Conservation (phyloP, 371 early-diverging fungal species). For the Mortierella sp. region DNA sequence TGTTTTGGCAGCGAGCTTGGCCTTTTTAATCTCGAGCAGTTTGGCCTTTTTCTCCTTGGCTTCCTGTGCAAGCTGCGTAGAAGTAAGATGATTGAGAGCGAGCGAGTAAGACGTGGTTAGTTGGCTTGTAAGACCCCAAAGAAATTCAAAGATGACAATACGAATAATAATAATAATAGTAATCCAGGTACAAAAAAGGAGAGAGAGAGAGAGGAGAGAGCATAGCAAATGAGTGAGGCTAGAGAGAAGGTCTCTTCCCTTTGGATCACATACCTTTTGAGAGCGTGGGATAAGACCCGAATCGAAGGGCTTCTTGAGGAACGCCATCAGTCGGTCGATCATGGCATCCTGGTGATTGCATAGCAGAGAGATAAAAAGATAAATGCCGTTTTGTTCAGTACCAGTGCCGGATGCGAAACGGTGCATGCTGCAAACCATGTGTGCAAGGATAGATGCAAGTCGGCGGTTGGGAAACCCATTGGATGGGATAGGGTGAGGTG, state of each 20-base stretch:
- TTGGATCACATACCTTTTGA: constrained; percentile 24
- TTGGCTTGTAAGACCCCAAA: too few species aligned
- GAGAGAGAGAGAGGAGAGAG: neutral
- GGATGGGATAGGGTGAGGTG: too few species aligned
- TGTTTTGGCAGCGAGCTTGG: constrained; percentile 29
- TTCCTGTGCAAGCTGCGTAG: constrained; percentile 10
- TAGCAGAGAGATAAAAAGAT: too few species aligned
- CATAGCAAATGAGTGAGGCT: neutral
- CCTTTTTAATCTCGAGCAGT: constrained; percentile 33
- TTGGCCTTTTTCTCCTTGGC: constrained; percentile 41
- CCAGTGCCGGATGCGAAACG: too few species aligned
- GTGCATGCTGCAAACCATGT: too few species aligned
- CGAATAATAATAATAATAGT: too few species aligned
- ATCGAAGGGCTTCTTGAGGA: constrained; percentile 50
- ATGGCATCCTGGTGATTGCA: constrained; percentile 32
- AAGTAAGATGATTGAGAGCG: neutral
- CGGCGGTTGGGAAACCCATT: too few species aligned
- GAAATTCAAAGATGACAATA: too few species aligned
- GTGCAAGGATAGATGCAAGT: too few species aligned
- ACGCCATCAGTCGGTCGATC: constrained; percentile 45
- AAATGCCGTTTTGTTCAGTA: too few species aligned
- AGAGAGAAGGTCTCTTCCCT: neutral
- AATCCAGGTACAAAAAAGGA: neutral
- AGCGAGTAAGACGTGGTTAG: neutral
- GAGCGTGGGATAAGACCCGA: constrained; percentile 46